Conservation (phyloP, 225 moss, liverwort and hornwort genomes). For the Pseudisothecium myosuroides region DNA sequence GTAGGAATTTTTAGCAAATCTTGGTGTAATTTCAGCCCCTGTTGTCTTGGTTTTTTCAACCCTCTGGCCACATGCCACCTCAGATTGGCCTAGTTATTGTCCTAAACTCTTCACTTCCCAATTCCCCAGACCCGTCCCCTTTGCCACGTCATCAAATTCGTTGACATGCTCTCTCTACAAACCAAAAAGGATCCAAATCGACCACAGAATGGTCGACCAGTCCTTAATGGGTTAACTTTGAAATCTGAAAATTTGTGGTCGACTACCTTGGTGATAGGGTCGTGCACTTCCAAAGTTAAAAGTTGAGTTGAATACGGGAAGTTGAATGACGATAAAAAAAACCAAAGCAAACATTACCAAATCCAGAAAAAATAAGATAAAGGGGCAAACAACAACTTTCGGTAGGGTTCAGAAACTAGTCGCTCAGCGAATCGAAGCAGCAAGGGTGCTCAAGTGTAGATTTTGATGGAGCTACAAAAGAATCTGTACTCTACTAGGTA, state of each 20-base stretch:
- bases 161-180: too few relatives aligned
- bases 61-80: too few relatives aligned
- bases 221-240: too few relatives aligned
- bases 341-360: not conserved
- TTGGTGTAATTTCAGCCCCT: too few relatives aligned
- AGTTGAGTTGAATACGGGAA: not conserved
- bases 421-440: not conserved
- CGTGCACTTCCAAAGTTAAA: accelerated
- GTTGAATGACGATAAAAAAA: not conserved
- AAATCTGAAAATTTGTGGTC: not conserved
- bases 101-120: too few relatives aligned
- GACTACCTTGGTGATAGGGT: not conserved
- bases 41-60: too few relatives aligned
- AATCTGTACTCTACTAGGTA: not conserved
- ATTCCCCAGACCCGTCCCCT: too few relatives aligned
- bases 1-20: too few relatives aligned
- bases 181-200: too few relatives aligned
- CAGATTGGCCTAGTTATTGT: too few relatives aligned
- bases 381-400: not conserved
- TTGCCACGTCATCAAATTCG: too few relatives aligned
- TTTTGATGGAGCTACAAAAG: not conserved
- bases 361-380: not conserved
- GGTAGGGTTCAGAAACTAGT: not conserved
- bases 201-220: too few relatives aligned
- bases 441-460: not conserved